Conservation (phyloP, 805 yeast genomes). For the Candida corydali region DNA sequence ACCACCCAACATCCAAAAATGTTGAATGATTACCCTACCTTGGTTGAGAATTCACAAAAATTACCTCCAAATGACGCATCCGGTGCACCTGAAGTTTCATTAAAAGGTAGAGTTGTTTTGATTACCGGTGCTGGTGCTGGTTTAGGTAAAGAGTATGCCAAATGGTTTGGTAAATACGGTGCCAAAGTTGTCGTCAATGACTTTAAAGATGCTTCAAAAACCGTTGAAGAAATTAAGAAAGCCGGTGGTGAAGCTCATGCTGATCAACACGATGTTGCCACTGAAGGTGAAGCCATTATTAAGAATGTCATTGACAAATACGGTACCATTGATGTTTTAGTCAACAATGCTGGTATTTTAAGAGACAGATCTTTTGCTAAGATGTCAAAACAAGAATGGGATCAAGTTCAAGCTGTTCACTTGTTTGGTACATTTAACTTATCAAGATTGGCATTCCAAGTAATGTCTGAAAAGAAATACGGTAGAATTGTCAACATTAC, state of each 20-base stretch:
- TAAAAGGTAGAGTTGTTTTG: slow-evolving; percentile 81
- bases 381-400: slow-evolving; percentile 83
- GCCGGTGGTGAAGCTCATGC: slow-evolving; percentile 81
- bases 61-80: slow-evolving; percentile 48
- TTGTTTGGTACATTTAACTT: slow-evolving; percentile 75
- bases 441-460: slow-evolving; percentile 90
- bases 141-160: slow-evolving; percentile 86
- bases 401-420: slow-evolving; percentile 75
- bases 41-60: slow-evolving; percentile 49
- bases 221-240: slow-evolving; percentile 68
- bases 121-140: slow-evolving; percentile 97
- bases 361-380: slow-evolving; percentile 85
- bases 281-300: slow-evolving; percentile 69
- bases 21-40: slow-evolving; percentile 64
- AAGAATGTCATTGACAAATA: slow-evolving; percentile 70
- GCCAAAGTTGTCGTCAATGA: slow-evolving; percentile 95
- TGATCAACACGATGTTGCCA: slow-evolving; percentile 77
- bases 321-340: slow-evolving; percentile 80
- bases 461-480: slow-evolving; percentile 68
- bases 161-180: slow-evolving; percentile 81
- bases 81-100: slow-evolving; percentile 45
- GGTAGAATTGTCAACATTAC: slow-evolving; percentile 87
- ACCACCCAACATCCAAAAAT: slow-evolving; percentile 64
- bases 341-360: slow-evolving; percentile 93
- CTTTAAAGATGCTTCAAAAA: slow-evolving; percentile 66